Evolutionary conservation across 345 rosid species (phyloP).

Genomic region (Lepidium aucheri): DNA sequence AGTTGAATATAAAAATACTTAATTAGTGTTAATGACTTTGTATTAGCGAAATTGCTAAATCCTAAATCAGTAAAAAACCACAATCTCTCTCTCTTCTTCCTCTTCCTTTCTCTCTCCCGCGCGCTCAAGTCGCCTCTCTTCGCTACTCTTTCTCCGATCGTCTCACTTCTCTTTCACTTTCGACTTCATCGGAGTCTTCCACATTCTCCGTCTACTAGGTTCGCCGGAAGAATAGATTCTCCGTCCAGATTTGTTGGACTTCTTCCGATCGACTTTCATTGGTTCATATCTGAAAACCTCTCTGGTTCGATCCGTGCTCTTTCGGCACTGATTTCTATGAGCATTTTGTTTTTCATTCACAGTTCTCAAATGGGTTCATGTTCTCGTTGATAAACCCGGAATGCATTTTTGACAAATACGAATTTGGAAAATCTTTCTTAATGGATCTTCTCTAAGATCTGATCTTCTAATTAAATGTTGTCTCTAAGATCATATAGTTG

Average conservation of each 20-base stretch:
- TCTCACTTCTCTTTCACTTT: conserved; percentile 21
- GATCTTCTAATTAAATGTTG: neutral
- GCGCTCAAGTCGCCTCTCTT: conserved; percentile 53
- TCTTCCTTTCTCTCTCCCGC: conserved; percentile 34
- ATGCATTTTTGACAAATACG: neutral
- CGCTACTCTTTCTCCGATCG: conserved; percentile 41
- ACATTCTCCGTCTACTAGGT: neutral
- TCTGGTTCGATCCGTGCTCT: conserved; percentile 24
- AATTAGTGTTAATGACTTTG: too few species aligned
- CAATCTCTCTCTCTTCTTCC: too few species aligned
- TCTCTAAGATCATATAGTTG: neutral
- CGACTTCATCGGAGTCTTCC: conserved; percentile 2
- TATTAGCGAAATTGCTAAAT: too few species aligned
- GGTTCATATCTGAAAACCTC: neutral
- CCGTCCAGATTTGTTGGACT: conserved; percentile 10
- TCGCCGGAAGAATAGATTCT: neutral
- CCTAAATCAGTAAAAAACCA: too few species aligned
- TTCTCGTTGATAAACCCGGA: neutral
- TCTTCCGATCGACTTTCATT: conserved; percentile 14
- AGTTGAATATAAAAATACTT: too few species aligned
- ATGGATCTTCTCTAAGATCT: conserved; percentile 16
- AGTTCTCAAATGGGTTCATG: neutral
- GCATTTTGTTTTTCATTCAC: neutral
- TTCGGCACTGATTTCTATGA: conserved; percentile 2
- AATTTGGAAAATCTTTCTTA: neutral